phyloP scores from a whole-genome alignment of 2,329 filamentous ascomycete genomes.

The Ophiostoma montium region DNA sequence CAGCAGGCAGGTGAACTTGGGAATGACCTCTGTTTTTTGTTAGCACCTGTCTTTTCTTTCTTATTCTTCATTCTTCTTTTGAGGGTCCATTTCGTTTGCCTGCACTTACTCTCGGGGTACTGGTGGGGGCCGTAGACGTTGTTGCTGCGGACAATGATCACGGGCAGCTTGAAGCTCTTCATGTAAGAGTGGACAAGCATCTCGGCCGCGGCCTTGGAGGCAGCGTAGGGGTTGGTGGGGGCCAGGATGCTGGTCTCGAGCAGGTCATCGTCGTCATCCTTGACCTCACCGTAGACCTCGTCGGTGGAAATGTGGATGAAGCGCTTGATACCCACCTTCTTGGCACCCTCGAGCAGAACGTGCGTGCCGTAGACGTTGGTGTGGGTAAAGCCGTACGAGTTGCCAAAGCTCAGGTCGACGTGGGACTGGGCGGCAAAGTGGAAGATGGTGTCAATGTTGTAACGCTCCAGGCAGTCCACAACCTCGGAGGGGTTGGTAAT shows the following conservation, averaged over 20 bases:
- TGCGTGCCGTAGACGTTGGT: slow-evolving; percentile 80
- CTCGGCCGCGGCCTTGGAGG: slow-evolving; percentile 68
- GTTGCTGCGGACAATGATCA: slow-evolving; percentile 69
- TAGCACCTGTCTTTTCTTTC: not conserved
- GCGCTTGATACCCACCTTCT: slow-evolving; percentile 53
- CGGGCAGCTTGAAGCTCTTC: slow-evolving; percentile 68
- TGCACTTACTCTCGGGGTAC: slow-evolving; percentile 59
- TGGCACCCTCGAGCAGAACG: slow-evolving; percentile 62
- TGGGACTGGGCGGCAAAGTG: slow-evolving; percentile 81
- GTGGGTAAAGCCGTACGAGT: slow-evolving; percentile 67
- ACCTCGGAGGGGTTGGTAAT: slow-evolving; percentile 59
- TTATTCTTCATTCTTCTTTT: not conserved
- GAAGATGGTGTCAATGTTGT: slow-evolving; percentile 66
- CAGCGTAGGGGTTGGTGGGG: slow-evolving; percentile 71
- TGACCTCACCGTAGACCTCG: slow-evolving; percentile 73
- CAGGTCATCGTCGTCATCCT: slow-evolving; percentile 55
- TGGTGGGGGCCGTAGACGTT: slow-evolving; percentile 80
- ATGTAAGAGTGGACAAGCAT: slow-evolving; percentile 81
- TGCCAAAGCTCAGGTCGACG: slow-evolving; percentile 69
- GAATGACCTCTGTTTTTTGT: slow-evolving; percentile 55
- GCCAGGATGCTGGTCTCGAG: slow-evolving; percentile 60
- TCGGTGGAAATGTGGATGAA: slow-evolving; percentile 79
- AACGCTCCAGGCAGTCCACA: slow-evolving; percentile 52
- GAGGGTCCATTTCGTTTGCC: not conserved
- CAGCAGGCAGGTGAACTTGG: slow-evolving; percentile 64